A percentile compares a stretch with the other conserved stretches of the same genome.
Evolutionary conservation across 2,329 filamentous ascomycete species (phyloP).

Genomic region (Penicillium sp.): DNA sequence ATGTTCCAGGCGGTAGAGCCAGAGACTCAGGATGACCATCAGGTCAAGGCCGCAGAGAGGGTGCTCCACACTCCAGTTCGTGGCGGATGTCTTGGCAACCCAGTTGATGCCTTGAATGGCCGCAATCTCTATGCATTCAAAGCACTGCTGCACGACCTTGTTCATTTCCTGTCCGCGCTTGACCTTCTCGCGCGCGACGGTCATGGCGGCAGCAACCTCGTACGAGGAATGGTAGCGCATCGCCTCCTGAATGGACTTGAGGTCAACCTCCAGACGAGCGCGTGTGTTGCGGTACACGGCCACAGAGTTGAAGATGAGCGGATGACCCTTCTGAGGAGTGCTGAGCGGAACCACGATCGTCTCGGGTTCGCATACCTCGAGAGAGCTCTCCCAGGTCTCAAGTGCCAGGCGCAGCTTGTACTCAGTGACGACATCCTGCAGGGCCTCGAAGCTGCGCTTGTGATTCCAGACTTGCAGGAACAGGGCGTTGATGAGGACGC

Average conservation of each 20-base stretch:
- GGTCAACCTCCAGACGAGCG: conserved; percentile 84
- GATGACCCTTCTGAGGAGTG: conserved; percentile 92
- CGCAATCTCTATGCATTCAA: conserved; percentile 94
- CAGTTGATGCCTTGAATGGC: conserved; percentile 91
- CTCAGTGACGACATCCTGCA: conserved; percentile 95
- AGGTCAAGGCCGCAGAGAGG: conserved; percentile 93
- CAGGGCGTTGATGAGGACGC: conserved; percentile 97
- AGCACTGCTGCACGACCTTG: conserved; percentile 96
- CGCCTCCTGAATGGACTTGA: conserved; percentile 94
- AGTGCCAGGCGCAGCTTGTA: conserved; percentile 94
- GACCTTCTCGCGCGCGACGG: conserved; percentile 84
- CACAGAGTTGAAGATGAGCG: conserved; percentile 96
- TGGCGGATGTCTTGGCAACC: conserved; percentile 95
- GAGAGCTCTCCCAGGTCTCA: conserved; percentile 97
- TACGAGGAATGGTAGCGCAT: conserved; percentile 95
- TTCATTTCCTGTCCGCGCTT: conserved; percentile 96
- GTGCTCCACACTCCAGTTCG: conserved; percentile 98
- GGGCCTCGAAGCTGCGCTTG: conserved; percentile 93
- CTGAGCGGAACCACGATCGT: conserved; percentile 81
- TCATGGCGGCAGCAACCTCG: conserved; percentile 96
- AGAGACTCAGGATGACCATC: conserved; percentile 95
- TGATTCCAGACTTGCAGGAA: conserved; percentile 99
- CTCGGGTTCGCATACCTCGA: conserved; percentile 90
- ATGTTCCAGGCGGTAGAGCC: conserved; percentile 98
- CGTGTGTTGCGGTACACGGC: conserved; percentile 94